Evolutionary conservation across 139 green algal genomes (phyloP).

Genomic region (Microglena sp.): DNA sequence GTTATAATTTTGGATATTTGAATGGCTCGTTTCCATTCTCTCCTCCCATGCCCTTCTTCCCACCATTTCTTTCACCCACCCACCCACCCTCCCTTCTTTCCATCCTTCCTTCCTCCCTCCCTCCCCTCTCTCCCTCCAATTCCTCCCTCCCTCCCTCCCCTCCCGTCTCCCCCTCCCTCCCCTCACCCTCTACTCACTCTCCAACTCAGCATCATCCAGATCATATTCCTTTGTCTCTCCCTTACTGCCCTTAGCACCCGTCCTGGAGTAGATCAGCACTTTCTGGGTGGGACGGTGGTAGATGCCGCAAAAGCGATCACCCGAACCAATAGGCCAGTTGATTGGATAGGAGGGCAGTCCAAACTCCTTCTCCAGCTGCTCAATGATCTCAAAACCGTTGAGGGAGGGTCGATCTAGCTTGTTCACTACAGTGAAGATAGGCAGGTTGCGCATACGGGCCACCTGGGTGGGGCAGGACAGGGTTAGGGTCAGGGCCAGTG

Average conservation of each 20-base stretch:
- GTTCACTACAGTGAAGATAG: conserved; percentile 20
- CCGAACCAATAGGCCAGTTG: conserved; percentile 68
- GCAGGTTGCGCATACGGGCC: conserved; percentile 8
- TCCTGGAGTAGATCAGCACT: conserved; percentile 3
- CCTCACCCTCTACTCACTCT: background rate
- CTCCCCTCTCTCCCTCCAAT: no score
- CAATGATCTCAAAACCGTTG: conserved; percentile 68
- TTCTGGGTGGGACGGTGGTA: conserved; percentile 48
- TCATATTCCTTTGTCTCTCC: conserved; percentile 12
- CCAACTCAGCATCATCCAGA: conserved; percentile 12
- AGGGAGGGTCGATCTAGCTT: conserved; percentile 53
- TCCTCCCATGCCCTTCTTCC: no score
- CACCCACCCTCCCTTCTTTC: no score
- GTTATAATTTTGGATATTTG: no score
- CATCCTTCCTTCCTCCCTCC: no score
- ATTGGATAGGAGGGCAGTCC: conserved; percentile 52
- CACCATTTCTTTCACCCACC: no score
- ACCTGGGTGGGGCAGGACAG: conserved; percentile 2
- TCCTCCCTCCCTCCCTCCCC: no score
- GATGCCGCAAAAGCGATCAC: conserved; percentile 51
- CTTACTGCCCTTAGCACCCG: background rate
- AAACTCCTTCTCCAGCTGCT: conserved; percentile 66
- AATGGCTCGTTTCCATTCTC: no score
- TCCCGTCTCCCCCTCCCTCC: no score
- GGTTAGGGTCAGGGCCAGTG: no score